phyloP scores from a whole-genome alignment of 2,329 filamentous ascomycete genomes.

The Aspergillus sp. region DNA sequence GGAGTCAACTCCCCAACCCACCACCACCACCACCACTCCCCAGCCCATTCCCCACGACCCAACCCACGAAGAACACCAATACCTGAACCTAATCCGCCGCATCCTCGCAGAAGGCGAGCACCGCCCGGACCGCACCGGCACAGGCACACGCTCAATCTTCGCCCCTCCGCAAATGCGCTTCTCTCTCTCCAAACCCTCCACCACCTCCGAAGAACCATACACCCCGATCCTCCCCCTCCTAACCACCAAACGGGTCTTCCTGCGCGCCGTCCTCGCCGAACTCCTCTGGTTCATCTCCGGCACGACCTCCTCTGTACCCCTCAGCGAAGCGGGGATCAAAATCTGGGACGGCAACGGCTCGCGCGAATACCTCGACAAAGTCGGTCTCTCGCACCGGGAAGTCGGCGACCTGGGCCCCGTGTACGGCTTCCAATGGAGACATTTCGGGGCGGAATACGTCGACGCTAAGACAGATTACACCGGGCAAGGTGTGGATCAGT shows the following conservation, averaged over 20 bases:
- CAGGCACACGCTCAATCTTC: slow-evolving; percentile 86
- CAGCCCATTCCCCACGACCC: slow-evolving; percentile 26
- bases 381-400: slow-evolving; percentile 77
- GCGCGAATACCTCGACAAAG: slow-evolving; percentile 81
- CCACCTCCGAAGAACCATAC: slow-evolving; percentile 24
- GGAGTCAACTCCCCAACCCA: slow-evolving; percentile 14
- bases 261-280: slow-evolving; percentile 84
- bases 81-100: slow-evolving; percentile 82
- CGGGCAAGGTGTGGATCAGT: slow-evolving; percentile 87
- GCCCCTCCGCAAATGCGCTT: slow-evolving; percentile 87
- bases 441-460: slow-evolving; percentile 90
- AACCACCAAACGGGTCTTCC: slow-evolving; percentile 95
- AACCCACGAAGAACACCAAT: slow-evolving; percentile 86
- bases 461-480: slow-evolving; percentile 79
- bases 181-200: slow-evolving; percentile 64
- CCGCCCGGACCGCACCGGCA: slow-evolving; percentile 89
- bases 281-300: slow-evolving; percentile 94
- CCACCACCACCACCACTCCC: slow-evolving; percentile 10
- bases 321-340: slow-evolving; percentile 80
- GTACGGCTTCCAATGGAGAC: slow-evolving; percentile 98
- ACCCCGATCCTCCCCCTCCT: slow-evolving; percentile 81
- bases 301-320: slow-evolving; percentile 73
- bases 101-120: slow-evolving; percentile 84
- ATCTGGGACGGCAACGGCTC: slow-evolving; percentile 99
- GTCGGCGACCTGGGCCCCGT: slow-evolving; percentile 91